These are phyloP conservation scores for Fusarium subtropicale DNA, from an alignment of 2,329 filamentous ascomycete genomes.

Conservation along the genomic window DNA sequence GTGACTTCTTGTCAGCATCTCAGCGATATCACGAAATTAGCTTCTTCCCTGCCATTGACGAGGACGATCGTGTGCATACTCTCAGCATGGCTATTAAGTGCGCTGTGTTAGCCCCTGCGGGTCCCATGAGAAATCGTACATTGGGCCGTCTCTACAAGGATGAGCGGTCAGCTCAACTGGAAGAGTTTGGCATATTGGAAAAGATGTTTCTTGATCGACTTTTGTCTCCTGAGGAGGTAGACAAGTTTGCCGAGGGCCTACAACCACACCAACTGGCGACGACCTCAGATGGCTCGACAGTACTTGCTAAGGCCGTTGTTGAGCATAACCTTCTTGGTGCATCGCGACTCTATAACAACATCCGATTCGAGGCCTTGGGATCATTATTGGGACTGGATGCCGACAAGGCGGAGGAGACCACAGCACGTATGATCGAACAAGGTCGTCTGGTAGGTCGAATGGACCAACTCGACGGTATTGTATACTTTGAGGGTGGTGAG, in stretches of 20 bases:
- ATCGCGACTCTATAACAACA: constrained; percentile 83
- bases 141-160: constrained; percentile 93
- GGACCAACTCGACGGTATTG: constrained; percentile 89
- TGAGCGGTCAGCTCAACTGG: constrained; percentile 79
- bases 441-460: constrained; percentile 88
- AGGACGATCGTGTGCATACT: constrained; percentile 86
- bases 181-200: constrained; percentile 89
- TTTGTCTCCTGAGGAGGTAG: constrained; percentile 83
- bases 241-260: constrained; percentile 83
- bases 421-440: constrained; percentile 95
- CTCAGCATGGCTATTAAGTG: constrained; percentile 90
- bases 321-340: constrained; percentile 95
- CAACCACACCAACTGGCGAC: constrained; percentile 89
- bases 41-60: constrained; percentile 80
- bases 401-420: constrained; percentile 89
- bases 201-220: constrained; percentile 97
- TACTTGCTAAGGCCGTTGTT: constrained; percentile 90
- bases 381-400: constrained; percentile 80
- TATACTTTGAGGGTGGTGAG: constrained; percentile 85
- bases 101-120: constrained; percentile 90
- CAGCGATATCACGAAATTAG: constrained; percentile 90
- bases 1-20: constrained; percentile 88
- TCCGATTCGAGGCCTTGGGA: constrained; percentile 79
- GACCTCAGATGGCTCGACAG: constrained; percentile 90
- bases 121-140: constrained; percentile 82